Conservation (phyloP, 495 filamentous ascomycete species). For the Letharia columbiana region DNA sequence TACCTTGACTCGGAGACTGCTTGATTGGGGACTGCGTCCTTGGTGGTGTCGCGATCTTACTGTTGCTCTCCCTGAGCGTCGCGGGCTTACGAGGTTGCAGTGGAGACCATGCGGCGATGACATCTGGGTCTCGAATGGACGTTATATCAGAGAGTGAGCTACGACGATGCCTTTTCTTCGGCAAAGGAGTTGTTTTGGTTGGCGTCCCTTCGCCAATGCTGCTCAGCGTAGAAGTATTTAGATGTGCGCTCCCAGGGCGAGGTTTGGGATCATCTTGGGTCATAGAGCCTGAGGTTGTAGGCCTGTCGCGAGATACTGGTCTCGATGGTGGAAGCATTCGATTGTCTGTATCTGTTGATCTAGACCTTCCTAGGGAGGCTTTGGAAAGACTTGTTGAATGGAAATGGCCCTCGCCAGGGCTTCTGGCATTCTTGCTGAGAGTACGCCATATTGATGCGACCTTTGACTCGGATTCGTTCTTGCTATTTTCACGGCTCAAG, state of each 20-base stretch:
- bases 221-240: conserved; percentile 31
- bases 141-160: conserved; percentile 89
- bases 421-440: conserved; percentile 69
- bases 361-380: conserved; percentile 60
- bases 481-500: conserved; percentile 68
- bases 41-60: conserved; percentile 25
- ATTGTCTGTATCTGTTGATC: conserved; percentile 67
- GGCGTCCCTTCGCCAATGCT: conserved; percentile 38
- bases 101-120: conserved; percentile 29
- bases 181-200: conserved; percentile 10
- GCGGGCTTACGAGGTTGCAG: conserved; percentile 29
- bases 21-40: conserved; percentile 20
- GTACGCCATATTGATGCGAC: conserved; percentile 76
- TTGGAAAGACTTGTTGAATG: conserved; percentile 52
- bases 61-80: background rate
- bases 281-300: conserved; percentile 35
- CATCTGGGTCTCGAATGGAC: conserved; percentile 29
- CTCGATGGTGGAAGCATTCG: conserved; percentile 44
- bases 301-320: conserved; percentile 59
- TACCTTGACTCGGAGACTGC: conserved; percentile 5
- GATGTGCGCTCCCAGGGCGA: conserved; percentile 42
- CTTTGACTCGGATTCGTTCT: conserved; percentile 58
- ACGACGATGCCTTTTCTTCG: conserved; percentile 62
- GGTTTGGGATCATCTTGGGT: conserved; percentile 37
- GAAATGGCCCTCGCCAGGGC: conserved; percentile 42